Base-by-base conservation (phyloP, 1,284 basidiomycete genomes). In the Cryptococcus sp. region DNA sequence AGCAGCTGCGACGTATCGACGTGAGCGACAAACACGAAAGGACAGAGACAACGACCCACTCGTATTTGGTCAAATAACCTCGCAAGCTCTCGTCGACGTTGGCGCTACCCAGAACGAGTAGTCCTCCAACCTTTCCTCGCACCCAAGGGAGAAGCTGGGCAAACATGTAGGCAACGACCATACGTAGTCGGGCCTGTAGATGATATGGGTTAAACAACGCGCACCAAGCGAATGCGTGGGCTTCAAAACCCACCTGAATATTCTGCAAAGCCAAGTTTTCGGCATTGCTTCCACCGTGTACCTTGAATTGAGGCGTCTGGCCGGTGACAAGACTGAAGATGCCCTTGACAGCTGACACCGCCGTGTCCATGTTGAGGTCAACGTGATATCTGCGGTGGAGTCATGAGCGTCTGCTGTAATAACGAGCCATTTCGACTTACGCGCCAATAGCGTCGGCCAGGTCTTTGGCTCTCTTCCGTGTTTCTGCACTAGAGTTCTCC, bases 181-280 rank as follows among this genome's bases (percentile, higher is more conserved):
- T 99, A 16, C 95, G 84, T 54, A 98, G 78, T 45, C 95, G 83
- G 19, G 95, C 96, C 87, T 91, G 60, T 23, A 16, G 20, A 20
- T 7, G 22, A 22, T 16, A 42, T 27, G 44, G 51, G 46, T 41
- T 35, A 23, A 48, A 47, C 3, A n/a, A n/a, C n/a, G n/a, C n/a
- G n/a, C n/a, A n/a, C n/a, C n/a, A n/a, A n/a, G n/a, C n/a, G n/a
- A n/a, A n/a, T n/a, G n/a, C n/a, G n/a, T n/a, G n/a, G n/a, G n/a
- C n/a, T n/a, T 60, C 27, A 47, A 19, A 0, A 55, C 75, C 50
- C 60, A 87, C 89, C 79, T 98, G 95, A 50, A 99, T 98, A 74
- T 99, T 99, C 75, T 99, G 96, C 76, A 99, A 80, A 3, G 96
- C 96, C 27, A 99, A 81, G 74, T 99, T 99, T 82, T 98, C 95